Percentiles rank a stretch among this genome's conserved stretches.
Evolutionary conservation across 169 alveolate species (phyloP).

Genomic region (Theileria equi): DNA sequence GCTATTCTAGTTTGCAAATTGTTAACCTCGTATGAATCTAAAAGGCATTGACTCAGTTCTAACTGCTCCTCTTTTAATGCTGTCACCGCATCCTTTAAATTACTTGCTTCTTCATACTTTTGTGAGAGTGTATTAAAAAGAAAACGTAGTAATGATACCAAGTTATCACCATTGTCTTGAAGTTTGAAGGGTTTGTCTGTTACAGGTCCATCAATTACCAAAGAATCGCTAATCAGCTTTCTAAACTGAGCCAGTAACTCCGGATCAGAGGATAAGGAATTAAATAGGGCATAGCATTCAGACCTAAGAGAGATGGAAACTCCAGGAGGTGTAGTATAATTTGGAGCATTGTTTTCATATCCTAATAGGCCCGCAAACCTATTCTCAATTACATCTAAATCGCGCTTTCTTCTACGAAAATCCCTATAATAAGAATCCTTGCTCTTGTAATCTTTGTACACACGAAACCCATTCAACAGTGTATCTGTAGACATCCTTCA

Average conservation of each 20-base stretch:
- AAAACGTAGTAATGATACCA: not conserved
- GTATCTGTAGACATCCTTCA: conserved; percentile 3
- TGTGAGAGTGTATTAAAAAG: conserved; percentile 13
- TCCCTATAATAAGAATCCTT: conserved; percentile 37
- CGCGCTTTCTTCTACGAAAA: conserved; percentile 34
- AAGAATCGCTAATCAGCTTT: no score
- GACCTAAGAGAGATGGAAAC: no score
- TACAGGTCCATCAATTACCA: no score
- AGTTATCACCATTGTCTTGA: no score
- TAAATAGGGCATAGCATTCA: no score
- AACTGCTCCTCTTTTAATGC: conserved; percentile 26
- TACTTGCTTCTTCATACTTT: conserved; percentile 6
- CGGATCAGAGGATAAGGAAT: no score
- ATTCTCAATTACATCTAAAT: conserved; percentile 41
- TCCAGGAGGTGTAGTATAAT: no score
- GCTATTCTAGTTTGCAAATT: no score
- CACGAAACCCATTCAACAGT: conserved; percentile 35
- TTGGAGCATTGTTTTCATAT: no score
- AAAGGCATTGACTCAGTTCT: conserved; percentile 16
- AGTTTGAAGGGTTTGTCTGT: no score
- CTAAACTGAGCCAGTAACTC: no score
- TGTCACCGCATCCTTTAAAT: conserved; percentile 16
- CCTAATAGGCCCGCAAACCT: no score
- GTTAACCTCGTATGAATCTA: conserved; percentile 24
- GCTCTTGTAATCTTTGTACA: conserved; percentile 18